Evolutionary conservation across 2,329 filamentous ascomycete species (phyloP).

Genomic region (Anisogramma anomala): DNA sequence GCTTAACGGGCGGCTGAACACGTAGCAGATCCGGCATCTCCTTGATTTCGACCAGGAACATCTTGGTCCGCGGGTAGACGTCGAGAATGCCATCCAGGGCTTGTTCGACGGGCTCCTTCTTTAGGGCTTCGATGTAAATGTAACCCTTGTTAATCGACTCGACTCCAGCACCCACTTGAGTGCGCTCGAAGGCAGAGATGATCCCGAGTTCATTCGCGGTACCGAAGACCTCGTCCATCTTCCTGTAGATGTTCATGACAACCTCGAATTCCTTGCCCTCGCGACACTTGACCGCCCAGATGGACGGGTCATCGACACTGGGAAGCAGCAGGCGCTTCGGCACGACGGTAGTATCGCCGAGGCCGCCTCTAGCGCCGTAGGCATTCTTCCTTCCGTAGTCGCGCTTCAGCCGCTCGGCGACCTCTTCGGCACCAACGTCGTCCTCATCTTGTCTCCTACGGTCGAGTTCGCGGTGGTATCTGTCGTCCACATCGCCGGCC

Average conservation of each 20-base stretch:
- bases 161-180: constrained; percentile 61
- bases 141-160: constrained; percentile 81
- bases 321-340: constrained; percentile 80
- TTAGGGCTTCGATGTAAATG: constrained; percentile 85
- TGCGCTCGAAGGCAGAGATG: constrained; percentile 84
- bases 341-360: constrained; percentile 62
- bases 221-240: constrained; percentile 66
- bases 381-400: constrained; percentile 69
- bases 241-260: constrained; percentile 76
- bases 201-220: constrained; percentile 75
- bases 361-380: constrained; percentile 30
- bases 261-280: constrained; percentile 93
- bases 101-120: constrained; percentile 73
- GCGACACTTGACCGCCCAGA: constrained; percentile 88
- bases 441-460: constrained; percentile 77
- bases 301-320: constrained; percentile 88
- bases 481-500: constrained; percentile 67
- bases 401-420: constrained; percentile 75
- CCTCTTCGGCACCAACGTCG: constrained; percentile 85
- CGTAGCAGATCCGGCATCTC: constrained; percentile 96
- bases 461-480: constrained; percentile 87
- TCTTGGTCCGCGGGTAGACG: constrained; percentile 78
- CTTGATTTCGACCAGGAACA: constrained; percentile 84
- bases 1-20: constrained; percentile 71
- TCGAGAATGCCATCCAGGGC: constrained; percentile 78